Conservation (phyloP, 257 asterid species). For the Solanum chiquidenum region DNA sequence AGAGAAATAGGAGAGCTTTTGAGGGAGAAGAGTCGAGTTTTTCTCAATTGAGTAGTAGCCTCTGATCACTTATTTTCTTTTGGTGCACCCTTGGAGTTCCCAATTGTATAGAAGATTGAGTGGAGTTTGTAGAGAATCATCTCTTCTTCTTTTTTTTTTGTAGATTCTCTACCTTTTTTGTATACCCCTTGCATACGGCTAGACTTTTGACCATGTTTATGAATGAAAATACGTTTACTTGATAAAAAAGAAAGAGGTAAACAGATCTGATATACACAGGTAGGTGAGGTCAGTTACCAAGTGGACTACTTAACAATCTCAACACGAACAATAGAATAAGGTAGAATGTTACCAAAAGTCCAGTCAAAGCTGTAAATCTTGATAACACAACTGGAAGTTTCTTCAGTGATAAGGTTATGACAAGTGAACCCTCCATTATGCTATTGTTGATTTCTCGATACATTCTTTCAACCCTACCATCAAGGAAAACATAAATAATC, state of each 20-base stretch:
- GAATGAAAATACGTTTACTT: not conserved
- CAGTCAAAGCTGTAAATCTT: conserved; percentile 89
- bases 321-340: not conserved
- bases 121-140: not conserved
- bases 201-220: not conserved
- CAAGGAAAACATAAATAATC: not conserved
- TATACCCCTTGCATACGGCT: not conserved
- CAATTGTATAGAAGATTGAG: not conserved
- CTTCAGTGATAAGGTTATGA: conserved; percentile 56
- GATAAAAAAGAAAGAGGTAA: not conserved
- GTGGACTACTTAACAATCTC: not conserved
- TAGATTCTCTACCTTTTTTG: not conserved
- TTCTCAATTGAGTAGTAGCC: not conserved
- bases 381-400: conserved; percentile 78
- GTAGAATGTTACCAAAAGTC: conserved; percentile 62
- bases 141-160: not conserved
- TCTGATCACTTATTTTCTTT: not conserved
- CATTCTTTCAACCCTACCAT: conserved; percentile 86
- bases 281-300: not conserved
- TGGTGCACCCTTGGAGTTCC: not conserved
- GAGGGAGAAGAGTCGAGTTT: not conserved
- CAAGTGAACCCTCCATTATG: conserved; percentile 74
- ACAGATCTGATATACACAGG: not conserved
- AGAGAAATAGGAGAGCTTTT: not conserved
- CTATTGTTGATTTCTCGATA: conserved; percentile 87